Base-by-base conservation (phyloP, 306 rosid species). In the Argentina anserina region DNA sequence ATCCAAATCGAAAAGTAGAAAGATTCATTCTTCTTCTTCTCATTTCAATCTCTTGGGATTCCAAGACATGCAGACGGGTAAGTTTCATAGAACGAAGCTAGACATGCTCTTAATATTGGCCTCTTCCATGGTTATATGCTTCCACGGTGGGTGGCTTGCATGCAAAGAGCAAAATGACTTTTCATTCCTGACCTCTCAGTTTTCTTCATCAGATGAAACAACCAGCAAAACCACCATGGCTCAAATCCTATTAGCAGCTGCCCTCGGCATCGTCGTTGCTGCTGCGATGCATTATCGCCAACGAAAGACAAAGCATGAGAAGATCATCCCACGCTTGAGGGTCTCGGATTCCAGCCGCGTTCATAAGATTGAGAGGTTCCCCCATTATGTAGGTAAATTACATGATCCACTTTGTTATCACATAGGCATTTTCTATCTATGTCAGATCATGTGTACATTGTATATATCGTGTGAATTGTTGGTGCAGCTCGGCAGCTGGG, bases 401-500 rank as follows among this genome's bases (percentile, higher is more conserved):
- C 37, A 28, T 52, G 40, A 78, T 52, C 70, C 69, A 12, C 42
- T 4, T 41, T 41, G 10, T 78, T 17, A 20, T 39, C 52, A 33
- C 39, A 5, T 7, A 42, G n/a, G 8, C 34, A 0, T 70, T 71
- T 53, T 56, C 40, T 40, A 55, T 71, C 52, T 39, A 28, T 41
- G 6, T 25, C 47, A 25, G 11, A 40, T 65, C 21, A 2, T 33
- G 1, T 33, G 15, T 60, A 14, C 11, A 18, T 65, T 29, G 4
- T 21, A 29, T 42, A 17, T 8, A 36, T n/a, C 77, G 56, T 61
- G 49, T 69, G 25, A 45, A 61, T 11, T 52, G 75, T 21, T 77
- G 5, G 3, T 82, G 88, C 97, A 95, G 99, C 97, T 62, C 88
- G 99, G 90, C 99, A 88, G 85, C 82, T 95, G 92, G 99, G 99